Evolutionary conservation across 495 filamentous ascomycete species (phyloP).

Genomic region (Penicillium cosmopolitanum): DNA sequence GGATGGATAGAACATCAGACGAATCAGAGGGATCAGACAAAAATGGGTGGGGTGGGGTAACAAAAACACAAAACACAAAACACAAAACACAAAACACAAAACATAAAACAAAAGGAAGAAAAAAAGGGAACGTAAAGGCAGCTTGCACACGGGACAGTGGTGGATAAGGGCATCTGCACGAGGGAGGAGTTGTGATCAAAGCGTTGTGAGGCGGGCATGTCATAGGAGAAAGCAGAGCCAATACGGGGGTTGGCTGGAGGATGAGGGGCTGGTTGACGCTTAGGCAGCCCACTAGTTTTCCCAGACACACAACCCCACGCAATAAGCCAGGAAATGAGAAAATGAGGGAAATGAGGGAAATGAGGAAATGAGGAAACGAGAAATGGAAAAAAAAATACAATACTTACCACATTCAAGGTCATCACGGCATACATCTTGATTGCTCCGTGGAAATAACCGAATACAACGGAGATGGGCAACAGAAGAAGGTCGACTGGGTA

Average conservation of each 20-base stretch:
- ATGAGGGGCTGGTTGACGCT: conserved; percentile 11
- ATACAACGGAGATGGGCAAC: conserved; percentile 73
- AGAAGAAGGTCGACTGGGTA: conserved; percentile 70
- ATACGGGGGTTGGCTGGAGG: not conserved
- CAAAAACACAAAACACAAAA: not conserved
- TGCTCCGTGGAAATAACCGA: conserved; percentile 76
- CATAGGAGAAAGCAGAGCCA: conserved; percentile 15
- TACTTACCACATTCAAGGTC: conserved; percentile 71
- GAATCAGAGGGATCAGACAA: not conserved
- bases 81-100: conserved; percentile 1
- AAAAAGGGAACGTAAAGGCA: conserved; percentile 7
- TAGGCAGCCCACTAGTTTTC: conserved; percentile 1
- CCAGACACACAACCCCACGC: no score
- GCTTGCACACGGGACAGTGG: conserved; percentile 21
- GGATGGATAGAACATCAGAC: conserved; percentile 1
- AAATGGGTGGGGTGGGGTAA: not conserved
- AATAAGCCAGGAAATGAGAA: no score
- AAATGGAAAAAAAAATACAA: conserved; percentile 10
- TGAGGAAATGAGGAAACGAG: conserved; percentile 15
- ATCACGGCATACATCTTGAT: conserved; percentile 77
- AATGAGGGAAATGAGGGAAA: conserved; percentile 2
- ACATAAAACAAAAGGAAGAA: not conserved
- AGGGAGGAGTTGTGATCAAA: conserved; percentile 34
- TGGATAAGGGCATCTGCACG: conserved; percentile 31
- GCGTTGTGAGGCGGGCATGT: conserved; percentile 29